These are phyloP conservation scores for Fragaria ananassa DNA, from an alignment of 306 rosid genomes.

Conservation along the genomic window DNA sequence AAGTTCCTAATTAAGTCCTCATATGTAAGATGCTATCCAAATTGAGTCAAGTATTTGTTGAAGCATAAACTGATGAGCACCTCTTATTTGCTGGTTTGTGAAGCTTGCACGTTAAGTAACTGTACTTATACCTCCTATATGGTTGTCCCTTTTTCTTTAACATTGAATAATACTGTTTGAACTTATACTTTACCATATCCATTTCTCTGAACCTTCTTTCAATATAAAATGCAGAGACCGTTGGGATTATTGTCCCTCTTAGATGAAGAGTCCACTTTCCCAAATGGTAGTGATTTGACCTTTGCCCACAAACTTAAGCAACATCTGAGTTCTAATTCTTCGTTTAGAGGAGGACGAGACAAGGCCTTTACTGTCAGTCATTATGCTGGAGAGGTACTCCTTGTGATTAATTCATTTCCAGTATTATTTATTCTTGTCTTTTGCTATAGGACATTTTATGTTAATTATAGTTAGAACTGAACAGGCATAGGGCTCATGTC, in stretches of 20 bases:
- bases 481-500: neutral
- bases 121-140: neutral
- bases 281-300: constrained; percentile 90
- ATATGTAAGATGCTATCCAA: neutral
- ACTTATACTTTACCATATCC: constrained; percentile 12
- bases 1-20: neutral
- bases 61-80: neutral
- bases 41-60: neutral
- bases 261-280: constrained; percentile 98
- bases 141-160: neutral
- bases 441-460: neutral
- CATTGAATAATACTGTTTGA: neutral
- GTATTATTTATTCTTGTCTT: constrained; percentile 16
- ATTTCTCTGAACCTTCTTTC: constrained; percentile 24
- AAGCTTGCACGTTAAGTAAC: neutral
- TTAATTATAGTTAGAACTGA: neutral
- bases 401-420: constrained; percentile 15
- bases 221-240: constrained; percentile 71
- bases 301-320: constrained; percentile 96
- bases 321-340: constrained; percentile 70
- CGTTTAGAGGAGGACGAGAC: constrained; percentile 87
- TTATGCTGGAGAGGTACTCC: constrained; percentile 98
- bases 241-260: constrained; percentile 87
- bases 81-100: neutral
- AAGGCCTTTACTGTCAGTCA: constrained; percentile 83